Base-by-base conservation (phyloP, 2,329 filamentous ascomycete species). In the Kalmusia sp. region DNA sequence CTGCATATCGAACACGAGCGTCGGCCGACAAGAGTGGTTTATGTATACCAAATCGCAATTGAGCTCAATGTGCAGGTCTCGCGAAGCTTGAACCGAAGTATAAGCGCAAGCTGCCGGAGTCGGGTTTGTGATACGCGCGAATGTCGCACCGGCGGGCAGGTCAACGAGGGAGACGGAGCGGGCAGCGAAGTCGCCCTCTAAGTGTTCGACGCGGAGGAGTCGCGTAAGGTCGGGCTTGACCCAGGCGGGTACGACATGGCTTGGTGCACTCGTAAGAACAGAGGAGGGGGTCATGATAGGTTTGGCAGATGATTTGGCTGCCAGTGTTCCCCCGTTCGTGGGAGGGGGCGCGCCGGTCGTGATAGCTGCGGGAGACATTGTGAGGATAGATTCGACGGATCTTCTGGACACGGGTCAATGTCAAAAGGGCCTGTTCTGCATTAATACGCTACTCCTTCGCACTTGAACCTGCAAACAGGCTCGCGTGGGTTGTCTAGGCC, bases 1-100 rank as follows among this genome's bases (percentile, higher is more conserved):
- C 37, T 51, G 50, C 74, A 83, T 82, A 61, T 85, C 82, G 59
- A 85, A 83, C 46, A 82, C 76, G 12, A 85, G 57, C 3, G 77
- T 77, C 1, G 83, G 83, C 9, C 65, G 68, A 67, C 81, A 85
- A 2, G 78, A 81, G 69, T 85, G 83, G 70, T 85, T 86, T 72
- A 81, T 78, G 69, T 78, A 85, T 21, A 84, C 77, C 9, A 85
- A 72, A 58, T 84, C 83, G 53, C 76, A 80, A 69, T 84, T 84
- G 4, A 84, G 76, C 59, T 85, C 82, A 59, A 85, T 81, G 67
- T 85, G 82, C 0, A 76, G 72, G 49, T 76, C 73, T 19, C 67
- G 67, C 1, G 76, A 76, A 1, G 78, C 79, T 59, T 85, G 82
- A 2, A 85, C 83, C 3, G 78, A 80, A 2, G 77, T 77, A 73